Conservation (phyloP, 306 rosid species). For the Cucurbita ficifolia region DNA sequence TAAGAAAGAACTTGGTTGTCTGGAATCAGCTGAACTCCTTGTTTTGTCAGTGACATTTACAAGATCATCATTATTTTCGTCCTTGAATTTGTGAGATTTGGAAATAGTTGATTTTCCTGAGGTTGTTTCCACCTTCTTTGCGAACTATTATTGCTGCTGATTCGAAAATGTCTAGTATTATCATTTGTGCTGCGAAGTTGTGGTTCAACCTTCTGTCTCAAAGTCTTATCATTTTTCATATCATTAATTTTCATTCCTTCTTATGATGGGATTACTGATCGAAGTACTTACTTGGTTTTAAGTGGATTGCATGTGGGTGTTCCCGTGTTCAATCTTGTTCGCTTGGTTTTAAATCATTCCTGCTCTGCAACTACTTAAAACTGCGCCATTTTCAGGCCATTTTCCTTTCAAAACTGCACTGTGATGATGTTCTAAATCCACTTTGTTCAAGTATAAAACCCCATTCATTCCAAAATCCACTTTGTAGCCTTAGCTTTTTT, state of each 20-base stretch:
- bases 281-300: too few relatives aligned
- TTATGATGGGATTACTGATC: background rate
- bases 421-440: background rate
- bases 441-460: background rate
- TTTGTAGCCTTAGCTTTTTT: background rate
- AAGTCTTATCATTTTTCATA: background rate
- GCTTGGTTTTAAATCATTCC: background rate
- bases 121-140: background rate
- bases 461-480: background rate
- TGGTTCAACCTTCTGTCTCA: background rate
- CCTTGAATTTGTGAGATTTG: background rate
- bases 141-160: background rate
- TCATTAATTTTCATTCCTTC: background rate
- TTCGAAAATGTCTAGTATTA: background rate
- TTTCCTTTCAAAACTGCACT: background rate
- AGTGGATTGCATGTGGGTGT: background rate
- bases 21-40: background rate
- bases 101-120: background rate
- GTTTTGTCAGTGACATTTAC: background rate
- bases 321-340: background rate
- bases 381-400: background rate
- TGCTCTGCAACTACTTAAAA: background rate
- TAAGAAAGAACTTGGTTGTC: background rate
- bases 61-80: background rate
- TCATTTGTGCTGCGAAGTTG: background rate